Base-by-base conservation (phyloP, 1,284 basidiomycete species). In the Exobasidium rhododendri region DNA sequence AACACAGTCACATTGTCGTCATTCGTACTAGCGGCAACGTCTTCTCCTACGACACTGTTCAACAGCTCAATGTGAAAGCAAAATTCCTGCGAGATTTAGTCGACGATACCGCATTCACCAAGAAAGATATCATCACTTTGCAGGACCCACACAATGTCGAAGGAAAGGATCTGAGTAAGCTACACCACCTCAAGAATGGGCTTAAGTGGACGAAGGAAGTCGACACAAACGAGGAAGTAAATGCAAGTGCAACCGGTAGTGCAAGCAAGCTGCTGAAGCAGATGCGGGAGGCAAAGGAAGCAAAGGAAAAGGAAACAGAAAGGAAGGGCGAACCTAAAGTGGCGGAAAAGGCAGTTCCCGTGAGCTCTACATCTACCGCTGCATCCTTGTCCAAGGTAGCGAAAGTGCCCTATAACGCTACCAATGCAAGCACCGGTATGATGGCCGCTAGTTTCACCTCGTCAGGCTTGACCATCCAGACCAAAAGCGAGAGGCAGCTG, bases 381-480 rank as follows among this genome's bases (percentile, higher is more conserved):
- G 3, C 45, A 24, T 55, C 51, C 29, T 40, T 17, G 7, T 10
- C 35, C 35, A 40, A 40, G 35, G n/a, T n/a, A n/a, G 10, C 35
- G 17, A 54, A 59, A 26, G 32, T 61, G 0, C 70, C 70, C 89
- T 92, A 93, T 87, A 96, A 97, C 77, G 85, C 90, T 3, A 92
- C 92, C 2, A 90, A 91, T 4, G 92, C 90, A 77, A 92, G 92
- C 0, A 92, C 85, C 32, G 94, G 94, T n/a, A 83, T 89, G 50
- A 86, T 91, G 0, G 93, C 94, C 29, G 94, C 94, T 1, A 92
- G 92, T 1, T 82, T 98, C 53, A 99, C 96, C 0, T 93, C 91
- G 2, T 97, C 94, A 0, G 88, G 91, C 0, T 85, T 94, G 49
- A 90, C 91, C 68, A 89, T 92, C 4, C 86, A 88, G 59, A 87